Evolutionary conservation across 2,329 filamentous ascomycete genomes (phyloP).

Genomic region (Cyphellophora europaea): DNA sequence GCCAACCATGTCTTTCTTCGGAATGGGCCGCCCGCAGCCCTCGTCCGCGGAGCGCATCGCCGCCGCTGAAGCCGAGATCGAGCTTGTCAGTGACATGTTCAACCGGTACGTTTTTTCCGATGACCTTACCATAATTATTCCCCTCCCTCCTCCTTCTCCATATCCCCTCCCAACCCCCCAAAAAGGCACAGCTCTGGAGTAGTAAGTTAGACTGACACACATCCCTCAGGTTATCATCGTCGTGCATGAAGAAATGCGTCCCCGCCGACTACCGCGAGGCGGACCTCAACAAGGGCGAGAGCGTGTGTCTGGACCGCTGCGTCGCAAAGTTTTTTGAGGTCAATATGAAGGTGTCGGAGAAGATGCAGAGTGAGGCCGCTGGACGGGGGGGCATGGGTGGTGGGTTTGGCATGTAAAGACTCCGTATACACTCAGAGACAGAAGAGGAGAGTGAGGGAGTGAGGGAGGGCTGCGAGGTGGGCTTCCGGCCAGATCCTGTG

Average conservation of each 20-base stretch:
- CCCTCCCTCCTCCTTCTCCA: too few relatives aligned
- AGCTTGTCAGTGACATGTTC: slow-evolving; percentile 97
- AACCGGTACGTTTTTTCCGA: slow-evolving; percentile 65
- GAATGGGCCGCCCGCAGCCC: slow-evolving; percentile 65
- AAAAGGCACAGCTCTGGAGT: too few relatives aligned
- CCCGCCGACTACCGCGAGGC: slow-evolving; percentile 86
- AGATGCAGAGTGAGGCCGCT: slow-evolving; percentile 82
- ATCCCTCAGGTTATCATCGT: slow-evolving; percentile 61
- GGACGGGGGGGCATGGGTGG: slow-evolving; percentile 51
- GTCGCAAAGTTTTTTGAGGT: slow-evolving; percentile 98
- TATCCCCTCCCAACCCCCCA: too few relatives aligned
- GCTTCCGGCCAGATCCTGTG: too few relatives aligned
- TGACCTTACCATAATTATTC: too few relatives aligned
- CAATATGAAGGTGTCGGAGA: slow-evolving; percentile 93
- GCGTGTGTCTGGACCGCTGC: slow-evolving; percentile 95
- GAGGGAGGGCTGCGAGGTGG: background rate
- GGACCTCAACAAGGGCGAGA: slow-evolving; percentile 98
- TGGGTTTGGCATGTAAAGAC: slow-evolving; percentile 38
- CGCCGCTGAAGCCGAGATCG: slow-evolving; percentile 86
- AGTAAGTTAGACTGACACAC: too few relatives aligned
- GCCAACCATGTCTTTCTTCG: slow-evolving; percentile 59
- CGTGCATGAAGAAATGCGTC: slow-evolving; percentile 90
- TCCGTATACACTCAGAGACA: too few relatives aligned
- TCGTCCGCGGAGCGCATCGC: slow-evolving; percentile 96
- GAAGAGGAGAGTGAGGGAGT: slow-evolving; percentile 11